Evolutionary conservation across 306 rosid species (phyloP).

Genomic region (Quercus suber): DNA sequence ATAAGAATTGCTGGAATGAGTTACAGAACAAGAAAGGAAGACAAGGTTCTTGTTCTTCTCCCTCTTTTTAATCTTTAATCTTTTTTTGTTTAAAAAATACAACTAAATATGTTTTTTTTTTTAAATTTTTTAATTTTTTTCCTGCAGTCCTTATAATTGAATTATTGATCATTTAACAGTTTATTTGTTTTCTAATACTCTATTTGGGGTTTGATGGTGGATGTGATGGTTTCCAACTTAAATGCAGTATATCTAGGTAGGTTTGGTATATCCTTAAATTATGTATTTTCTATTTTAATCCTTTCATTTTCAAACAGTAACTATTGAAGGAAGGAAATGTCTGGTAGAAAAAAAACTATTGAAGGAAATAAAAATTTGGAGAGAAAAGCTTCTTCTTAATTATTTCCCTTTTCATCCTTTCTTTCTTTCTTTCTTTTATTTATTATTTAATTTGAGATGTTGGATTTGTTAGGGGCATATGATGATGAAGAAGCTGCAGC

Average conservation of each 20-base stretch:
- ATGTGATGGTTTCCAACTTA: conserved; percentile 28
- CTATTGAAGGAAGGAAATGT: too few relatives aligned
- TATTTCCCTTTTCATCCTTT: background rate
- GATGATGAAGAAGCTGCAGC: conserved; percentile 94
- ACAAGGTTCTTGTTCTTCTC: conserved; percentile 54
- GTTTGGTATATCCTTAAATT: background rate
- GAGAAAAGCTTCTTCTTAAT: background rate
- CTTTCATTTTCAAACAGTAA: background rate
- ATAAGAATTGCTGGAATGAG: conserved; percentile 86
- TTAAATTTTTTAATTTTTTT: too few relatives aligned
- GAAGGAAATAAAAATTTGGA: background rate
- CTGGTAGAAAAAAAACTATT: background rate
- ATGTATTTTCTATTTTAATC: background rate
- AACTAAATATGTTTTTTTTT: background rate
- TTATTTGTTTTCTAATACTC: background rate
- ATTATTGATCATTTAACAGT: background rate
- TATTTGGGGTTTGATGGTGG: background rate
- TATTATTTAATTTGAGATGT: background rate
- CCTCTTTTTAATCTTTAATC: background rate
- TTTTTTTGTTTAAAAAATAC: background rate
- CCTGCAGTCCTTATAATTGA: background rate
- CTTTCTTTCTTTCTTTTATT: background rate
- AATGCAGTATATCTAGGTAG: conserved; percentile 86
- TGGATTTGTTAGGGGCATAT: conserved; percentile 74
- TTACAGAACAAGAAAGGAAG: conserved; percentile 92